Evolutionary conservation across 192 early-diverging fungal species (phyloP).

Genomic region (Oehlia diaphana): DNA sequence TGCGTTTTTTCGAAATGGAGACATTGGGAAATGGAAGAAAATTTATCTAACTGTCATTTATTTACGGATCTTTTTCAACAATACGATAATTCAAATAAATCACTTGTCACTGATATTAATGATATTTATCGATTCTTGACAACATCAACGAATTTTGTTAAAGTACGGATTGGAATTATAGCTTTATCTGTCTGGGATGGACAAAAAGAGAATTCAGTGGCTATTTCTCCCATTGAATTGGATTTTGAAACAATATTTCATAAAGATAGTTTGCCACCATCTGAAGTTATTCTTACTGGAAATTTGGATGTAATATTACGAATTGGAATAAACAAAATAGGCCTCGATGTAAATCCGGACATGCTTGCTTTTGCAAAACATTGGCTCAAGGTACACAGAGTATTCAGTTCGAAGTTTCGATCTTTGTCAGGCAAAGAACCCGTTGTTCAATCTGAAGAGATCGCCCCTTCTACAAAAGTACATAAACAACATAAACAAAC

Average conservation of each 20-base stretch:
- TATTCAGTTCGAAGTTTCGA: slow-evolving; percentile 45
- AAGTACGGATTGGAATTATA: slow-evolving; percentile 43
- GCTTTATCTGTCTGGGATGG: slow-evolving; percentile 53
- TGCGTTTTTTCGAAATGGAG: slow-evolving; percentile 55
- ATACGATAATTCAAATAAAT: not conserved
- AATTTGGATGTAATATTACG: slow-evolving; percentile 46
- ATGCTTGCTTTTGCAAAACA: slow-evolving; percentile 58
- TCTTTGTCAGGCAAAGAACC: slow-evolving; percentile 29
- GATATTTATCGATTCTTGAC: slow-evolving; percentile 37
- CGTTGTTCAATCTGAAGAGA: slow-evolving; percentile 19
- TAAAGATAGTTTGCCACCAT: slow-evolving; percentile 2
- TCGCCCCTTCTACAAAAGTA: not conserved
- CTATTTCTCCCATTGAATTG: slow-evolving; percentile 35
- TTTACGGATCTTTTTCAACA: slow-evolving; percentile 51
- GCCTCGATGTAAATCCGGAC: slow-evolving; percentile 48
- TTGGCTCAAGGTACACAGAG: slow-evolving; percentile 55
- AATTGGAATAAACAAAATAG: slow-evolving; percentile 42
- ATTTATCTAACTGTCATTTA: slow-evolving; percentile 45
- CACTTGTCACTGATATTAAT: slow-evolving; percentile 19
- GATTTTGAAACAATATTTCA: slow-evolving; percentile 36
- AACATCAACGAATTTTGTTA: slow-evolving; percentile 38
- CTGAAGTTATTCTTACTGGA: slow-evolving; percentile 27
- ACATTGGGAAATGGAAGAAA: slow-evolving; percentile 62
- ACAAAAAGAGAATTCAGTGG: slow-evolving; percentile 49
- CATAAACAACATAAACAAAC: slow-evolving; percentile 20